Base-by-base conservation (phyloP, 352 stramenopile genomes). In the Phytophthora uliginosa region DNA sequence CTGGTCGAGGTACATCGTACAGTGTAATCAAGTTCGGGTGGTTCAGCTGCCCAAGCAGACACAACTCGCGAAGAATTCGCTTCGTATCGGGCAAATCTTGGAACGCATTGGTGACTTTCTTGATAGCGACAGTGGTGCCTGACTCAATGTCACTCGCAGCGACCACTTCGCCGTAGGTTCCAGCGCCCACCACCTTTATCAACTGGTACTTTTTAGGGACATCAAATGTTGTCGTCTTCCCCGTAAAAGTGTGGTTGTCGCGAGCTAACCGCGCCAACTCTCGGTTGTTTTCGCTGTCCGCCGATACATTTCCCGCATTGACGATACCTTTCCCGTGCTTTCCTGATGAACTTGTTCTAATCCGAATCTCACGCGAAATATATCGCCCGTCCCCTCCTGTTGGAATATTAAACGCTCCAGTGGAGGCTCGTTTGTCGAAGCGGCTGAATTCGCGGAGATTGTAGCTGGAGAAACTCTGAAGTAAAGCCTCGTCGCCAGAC, bases 61-160 rank as follows among this genome's bases (percentile, higher is more conserved):
- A 94, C 55, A 99, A 89, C 72, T 99, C 98, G 12, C 98, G 88
- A 5, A 99, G 82, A 55, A 99, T 99, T 38, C 98, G 92, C 79
- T 94, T 94, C 5, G 89, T 94, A 61, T 95, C 89, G 1, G 88
- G 82, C 0, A 95, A 64, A 28, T 95, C 86, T 34, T 72, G 75
- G 51, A 95, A 95, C 9, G 92, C 92, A 47, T 94, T 92, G 4
- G 91, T 81, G 26, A 99, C 93, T 75, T 99, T 99, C 79, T 99
- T 99, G 69, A 99, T 98, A 10, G 96, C 96, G 31, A 99, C 95
- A 24, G 97, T 97, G 15, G 86, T 84, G 0, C 85, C 88, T 1
- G 84, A 88, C 42, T 95, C 87, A 42, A 88, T 80, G 58, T 97
- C 87, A 63, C 91, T 93, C 20, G 88, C 88, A 60, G 88, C 88